Evolutionary conservation across 2,329 filamentous ascomycete species (phyloP).

Genomic region (Parastagonospora nodorum): DNA sequence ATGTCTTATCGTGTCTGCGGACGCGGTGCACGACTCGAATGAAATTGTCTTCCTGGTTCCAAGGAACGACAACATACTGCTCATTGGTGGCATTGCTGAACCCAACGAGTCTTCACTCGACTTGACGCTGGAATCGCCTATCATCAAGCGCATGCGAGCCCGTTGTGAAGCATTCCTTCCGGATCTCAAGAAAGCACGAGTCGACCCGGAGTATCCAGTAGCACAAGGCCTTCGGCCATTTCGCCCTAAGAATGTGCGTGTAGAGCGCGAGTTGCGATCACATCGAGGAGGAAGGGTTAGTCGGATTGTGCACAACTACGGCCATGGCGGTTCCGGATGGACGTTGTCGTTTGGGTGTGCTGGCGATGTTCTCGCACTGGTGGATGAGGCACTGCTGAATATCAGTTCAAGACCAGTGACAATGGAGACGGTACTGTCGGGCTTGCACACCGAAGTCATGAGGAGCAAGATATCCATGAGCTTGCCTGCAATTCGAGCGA

Average conservation of each 20-base stretch:
- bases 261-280: constrained; percentile 48
- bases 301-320: constrained; percentile 52
- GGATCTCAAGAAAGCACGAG: constrained; percentile 46
- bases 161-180: constrained; percentile 53
- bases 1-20: constrained; percentile 50
- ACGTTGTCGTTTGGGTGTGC: constrained; percentile 3
- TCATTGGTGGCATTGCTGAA: constrained; percentile 38
- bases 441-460: background rate
- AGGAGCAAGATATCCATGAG: too few species aligned
- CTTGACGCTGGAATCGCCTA: constrained; percentile 47
- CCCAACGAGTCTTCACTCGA: constrained; percentile 27
- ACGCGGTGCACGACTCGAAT: constrained; percentile 40
- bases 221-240: constrained; percentile 53
- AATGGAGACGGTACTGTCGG: background rate
- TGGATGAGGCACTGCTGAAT: background rate
- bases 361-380: constrained; percentile 1
- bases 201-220: constrained; percentile 51
- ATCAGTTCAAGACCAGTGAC: background rate
- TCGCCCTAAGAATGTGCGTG: constrained; percentile 48
- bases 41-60: constrained; percentile 54
- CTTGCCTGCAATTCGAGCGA: background rate
- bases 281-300: constrained; percentile 10
- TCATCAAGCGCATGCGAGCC: constrained; percentile 50
- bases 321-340: constrained; percentile 54
- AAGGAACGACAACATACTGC: constrained; percentile 52